These are phyloP conservation scores for Rhizophora mangle DNA, from an alignment of 345 rosid genomes.

Conservation along the genomic window DNA sequence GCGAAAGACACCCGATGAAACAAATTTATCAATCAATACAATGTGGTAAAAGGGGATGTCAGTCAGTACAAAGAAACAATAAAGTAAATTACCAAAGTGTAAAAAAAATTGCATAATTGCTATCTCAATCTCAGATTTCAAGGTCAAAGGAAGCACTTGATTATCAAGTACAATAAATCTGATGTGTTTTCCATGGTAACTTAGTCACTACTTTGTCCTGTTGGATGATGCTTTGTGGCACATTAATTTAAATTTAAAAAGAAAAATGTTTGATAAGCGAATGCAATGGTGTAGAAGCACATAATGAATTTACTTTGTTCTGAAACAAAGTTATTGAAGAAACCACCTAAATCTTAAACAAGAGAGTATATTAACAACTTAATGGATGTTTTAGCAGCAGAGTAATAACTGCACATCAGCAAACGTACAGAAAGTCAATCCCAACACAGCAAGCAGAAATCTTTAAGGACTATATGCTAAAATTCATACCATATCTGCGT, in stretches of 20 bases:
- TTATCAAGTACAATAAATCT: background rate
- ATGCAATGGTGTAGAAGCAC: background rate
- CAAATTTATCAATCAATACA: no score
- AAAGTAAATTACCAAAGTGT: background rate
- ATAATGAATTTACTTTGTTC: background rate
- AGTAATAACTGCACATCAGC: no score
- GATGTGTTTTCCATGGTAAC: no score
- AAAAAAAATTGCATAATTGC: background rate
- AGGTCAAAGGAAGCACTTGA: background rate
- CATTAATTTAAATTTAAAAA: background rate
- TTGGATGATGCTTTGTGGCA: no score
- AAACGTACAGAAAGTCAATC: background rate
- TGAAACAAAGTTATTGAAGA: background rate
- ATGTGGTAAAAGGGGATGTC: no score
- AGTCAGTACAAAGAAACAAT: background rate
- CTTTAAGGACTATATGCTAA: background rate
- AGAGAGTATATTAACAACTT: background rate
- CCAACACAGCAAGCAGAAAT: background rate
- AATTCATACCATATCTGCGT: background rate
- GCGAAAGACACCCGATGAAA: background rate
- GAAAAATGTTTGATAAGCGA: background rate
- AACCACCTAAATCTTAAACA: no score
- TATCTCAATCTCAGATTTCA: background rate
- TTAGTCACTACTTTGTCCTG: background rate
- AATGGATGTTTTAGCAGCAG: no score